Base-by-base conservation (phyloP, 2,329 filamentous ascomycete genomes). In the Achaetomium macrosporum region DNA sequence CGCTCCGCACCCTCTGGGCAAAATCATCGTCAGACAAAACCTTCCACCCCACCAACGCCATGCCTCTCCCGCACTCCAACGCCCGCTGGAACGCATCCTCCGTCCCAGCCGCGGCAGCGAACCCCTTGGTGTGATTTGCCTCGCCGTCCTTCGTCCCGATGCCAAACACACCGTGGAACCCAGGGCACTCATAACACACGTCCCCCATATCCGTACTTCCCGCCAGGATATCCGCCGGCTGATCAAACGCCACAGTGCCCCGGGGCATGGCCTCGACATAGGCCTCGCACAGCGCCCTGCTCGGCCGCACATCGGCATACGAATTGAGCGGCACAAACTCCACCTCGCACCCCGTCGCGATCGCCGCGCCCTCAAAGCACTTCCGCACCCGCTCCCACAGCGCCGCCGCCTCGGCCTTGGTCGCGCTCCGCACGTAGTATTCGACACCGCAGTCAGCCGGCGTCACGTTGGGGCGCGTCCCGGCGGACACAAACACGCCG, bases 1-100 rank as follows among this genome's bases (percentile, higher is more conserved):
- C 86, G 17, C 72, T 75, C 71, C 95, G 89, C 56, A 96, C 84
- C 57, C 89, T 84, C 13, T 75, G 73, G 0, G 83, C 79, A 20
- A 83, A 87, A 43, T 89, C 92, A 36, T 76, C 74, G 63, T 90
- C 85, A 50, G 84, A 85, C 64, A 96, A 75, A 69, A 69, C 60
- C 36, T 54, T 63, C 61, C 65, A 67, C 1, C 51, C 66, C 1
- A 66, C 64, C n/a, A 57, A 37, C 6, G 68, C 69, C 64, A 70
- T 66, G 12, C 64, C 68, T 52, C 61, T 64, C 1, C 65, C 67
- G 42, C 66, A 68, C 37, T 63, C 64, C 25, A 69, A 30, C 3
- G 69, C 67, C 41, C 66, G 63, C 20, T 66, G 51, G 42, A 68
- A 68, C 1, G 66, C 63, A 19, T 73, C 68, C 0, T 66, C 55